Percentiles rank a stretch among this genome's conserved stretches.
Conservation (phyloP, 192 early-diverging fungal genomes). For the Backusella psychrophila region DNA sequence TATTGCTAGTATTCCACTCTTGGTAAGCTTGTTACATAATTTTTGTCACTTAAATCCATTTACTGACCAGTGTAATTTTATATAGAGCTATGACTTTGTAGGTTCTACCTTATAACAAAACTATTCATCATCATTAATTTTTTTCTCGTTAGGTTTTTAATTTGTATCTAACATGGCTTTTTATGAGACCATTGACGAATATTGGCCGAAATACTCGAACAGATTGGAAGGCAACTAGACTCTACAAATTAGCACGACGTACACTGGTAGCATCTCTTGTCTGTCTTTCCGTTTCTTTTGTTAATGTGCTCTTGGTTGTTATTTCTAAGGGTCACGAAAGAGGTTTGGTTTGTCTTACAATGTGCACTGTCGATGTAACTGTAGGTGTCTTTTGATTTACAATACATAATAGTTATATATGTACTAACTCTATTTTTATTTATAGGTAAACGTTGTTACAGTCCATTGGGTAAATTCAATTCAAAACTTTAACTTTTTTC, state of each 20-base stretch:
- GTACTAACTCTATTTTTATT: neutral
- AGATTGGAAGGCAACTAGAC: conserved; percentile 26
- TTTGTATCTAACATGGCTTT: conserved; percentile 36
- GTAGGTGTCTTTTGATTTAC: conserved; percentile 11
- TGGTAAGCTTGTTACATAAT: conserved; percentile 19
- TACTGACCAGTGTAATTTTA: neutral
- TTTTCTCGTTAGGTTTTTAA: conserved; percentile 30
- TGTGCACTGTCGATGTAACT: conserved; percentile 53
- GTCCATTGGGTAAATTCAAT: conserved; percentile 27
- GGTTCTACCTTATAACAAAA: neutral
- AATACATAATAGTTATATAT: neutral
- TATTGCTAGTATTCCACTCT: conserved; percentile 33
- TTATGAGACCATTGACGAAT: conserved; percentile 31
- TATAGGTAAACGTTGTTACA: conserved; percentile 36
- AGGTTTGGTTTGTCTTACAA: conserved; percentile 47
- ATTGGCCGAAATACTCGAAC: conserved; percentile 16
- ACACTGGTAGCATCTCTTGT: conserved; percentile 46
- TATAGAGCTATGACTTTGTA: conserved; percentile 38
- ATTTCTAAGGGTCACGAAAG: conserved; percentile 43
- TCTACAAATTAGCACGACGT: conserved; percentile 38
- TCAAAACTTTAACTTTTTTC: neutral
- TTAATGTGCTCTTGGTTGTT: conserved; percentile 41
- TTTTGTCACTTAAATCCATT: neutral
- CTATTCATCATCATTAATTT: neutral
- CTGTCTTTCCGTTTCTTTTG: conserved; percentile 37